phyloP scores from a whole-genome alignment of 352 stramenopile genomes.

The Pythium phragmiticola region DNA sequence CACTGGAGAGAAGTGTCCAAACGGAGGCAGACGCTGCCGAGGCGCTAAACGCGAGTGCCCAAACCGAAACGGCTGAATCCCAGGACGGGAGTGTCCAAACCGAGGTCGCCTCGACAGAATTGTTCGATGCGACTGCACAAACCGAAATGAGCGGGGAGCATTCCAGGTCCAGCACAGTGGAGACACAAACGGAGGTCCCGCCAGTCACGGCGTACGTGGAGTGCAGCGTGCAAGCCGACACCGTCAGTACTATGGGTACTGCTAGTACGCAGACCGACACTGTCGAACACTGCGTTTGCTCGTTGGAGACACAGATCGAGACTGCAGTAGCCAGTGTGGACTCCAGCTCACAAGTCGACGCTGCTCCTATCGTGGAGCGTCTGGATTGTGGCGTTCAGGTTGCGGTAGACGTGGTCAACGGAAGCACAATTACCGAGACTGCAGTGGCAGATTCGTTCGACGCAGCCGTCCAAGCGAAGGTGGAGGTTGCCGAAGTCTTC shows the following conservation, averaged over 20 bases:
- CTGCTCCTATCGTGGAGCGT: too few species aligned
- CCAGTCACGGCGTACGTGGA: not conserved
- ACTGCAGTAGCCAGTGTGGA: not conserved
- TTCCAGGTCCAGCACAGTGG: too few species aligned
- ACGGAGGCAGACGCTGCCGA: not conserved
- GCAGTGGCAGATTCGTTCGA: not conserved
- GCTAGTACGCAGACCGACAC: too few species aligned
- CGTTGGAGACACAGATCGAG: slow-evolving; percentile 4
- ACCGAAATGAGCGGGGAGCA: too few species aligned
- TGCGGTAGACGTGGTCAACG: not conserved
- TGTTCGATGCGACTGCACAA: too few species aligned
- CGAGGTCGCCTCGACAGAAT: not conserved
- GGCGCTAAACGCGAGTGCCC: not conserved
- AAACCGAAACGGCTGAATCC: not conserved
- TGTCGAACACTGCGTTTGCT: too few species aligned
- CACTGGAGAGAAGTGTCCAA: too few species aligned
- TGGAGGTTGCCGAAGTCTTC: not conserved
- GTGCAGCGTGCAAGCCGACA: not conserved
- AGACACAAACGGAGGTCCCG: too few species aligned
- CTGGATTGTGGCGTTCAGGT: not conserved
- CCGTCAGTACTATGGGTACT: too few species aligned
- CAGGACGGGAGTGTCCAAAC: too few species aligned
- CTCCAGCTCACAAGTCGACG: too few species aligned
- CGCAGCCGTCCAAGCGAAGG: not conserved
- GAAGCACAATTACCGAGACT: not conserved